Conservation (phyloP, 2,329 filamentous ascomycete genomes). For the Parascedosporium putredinis region DNA sequence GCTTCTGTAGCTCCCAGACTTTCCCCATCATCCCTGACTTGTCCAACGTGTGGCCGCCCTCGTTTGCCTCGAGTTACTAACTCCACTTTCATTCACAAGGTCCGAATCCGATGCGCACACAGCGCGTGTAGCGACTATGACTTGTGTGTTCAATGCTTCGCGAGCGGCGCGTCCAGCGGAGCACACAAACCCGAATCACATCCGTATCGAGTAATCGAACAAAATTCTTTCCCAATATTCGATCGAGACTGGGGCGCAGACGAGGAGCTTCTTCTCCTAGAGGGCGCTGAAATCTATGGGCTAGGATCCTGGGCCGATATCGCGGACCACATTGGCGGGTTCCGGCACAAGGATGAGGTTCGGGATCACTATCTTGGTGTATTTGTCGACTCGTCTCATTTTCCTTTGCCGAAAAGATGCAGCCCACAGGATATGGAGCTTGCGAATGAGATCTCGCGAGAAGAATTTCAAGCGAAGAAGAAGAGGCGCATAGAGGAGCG, state of each 20-base stretch:
- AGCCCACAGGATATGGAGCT: conserved; percentile 72
- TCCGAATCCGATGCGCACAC: conserved; percentile 87
- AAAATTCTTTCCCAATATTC: conserved; percentile 96
- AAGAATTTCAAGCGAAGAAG: conserved; percentile 87
- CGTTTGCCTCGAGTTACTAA: too few species aligned
- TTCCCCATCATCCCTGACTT: neutral
- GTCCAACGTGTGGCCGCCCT: too few species aligned
- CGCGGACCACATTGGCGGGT: conserved; percentile 94
- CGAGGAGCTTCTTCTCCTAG: conserved; percentile 84
- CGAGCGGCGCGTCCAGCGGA: conserved; percentile 67
- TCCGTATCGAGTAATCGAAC: conserved; percentile 87
- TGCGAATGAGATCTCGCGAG: conserved; percentile 70
- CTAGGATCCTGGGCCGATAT: conserved; percentile 97
- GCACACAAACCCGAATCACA: conserved; percentile 82
- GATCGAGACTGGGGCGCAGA: conserved; percentile 93
- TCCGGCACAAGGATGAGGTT: conserved; percentile 88
- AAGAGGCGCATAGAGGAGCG: conserved; percentile 88
- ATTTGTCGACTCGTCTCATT: conserved; percentile 72
- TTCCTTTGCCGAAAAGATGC: conserved; percentile 79
- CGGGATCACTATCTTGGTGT: conserved; percentile 85
- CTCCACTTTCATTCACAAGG: conserved; percentile 37
- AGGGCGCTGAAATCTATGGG: conserved; percentile 93
- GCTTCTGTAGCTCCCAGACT: neutral
- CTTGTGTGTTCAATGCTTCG: conserved; percentile 90
- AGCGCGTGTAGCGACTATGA: conserved; percentile 84